Percentiles rank a stretch among this genome's conserved stretches.
These are phyloP conservation scores for Leptographium radiaticola DNA, from an alignment of 2,329 filamentous ascomycete species.

Conservation along the genomic window DNA sequence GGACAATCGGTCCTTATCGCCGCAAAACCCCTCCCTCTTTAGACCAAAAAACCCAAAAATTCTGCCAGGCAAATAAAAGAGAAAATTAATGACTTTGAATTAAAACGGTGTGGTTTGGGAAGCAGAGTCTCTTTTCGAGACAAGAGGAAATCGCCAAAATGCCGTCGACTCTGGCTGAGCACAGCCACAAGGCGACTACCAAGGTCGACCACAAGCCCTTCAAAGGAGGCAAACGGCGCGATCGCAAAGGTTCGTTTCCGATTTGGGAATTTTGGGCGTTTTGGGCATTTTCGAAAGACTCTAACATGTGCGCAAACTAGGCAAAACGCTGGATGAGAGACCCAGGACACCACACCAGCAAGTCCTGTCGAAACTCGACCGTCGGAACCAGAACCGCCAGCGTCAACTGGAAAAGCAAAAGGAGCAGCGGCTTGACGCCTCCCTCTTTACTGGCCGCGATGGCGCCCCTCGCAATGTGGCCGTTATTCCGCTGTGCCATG, in stretches of 20 bases:
- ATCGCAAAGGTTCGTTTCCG: constrained; percentile 10
- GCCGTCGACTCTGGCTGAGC: constrained; percentile 34
- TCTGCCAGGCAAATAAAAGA: not conserved
- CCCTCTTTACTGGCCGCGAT: constrained; percentile 74
- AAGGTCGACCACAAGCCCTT: constrained; percentile 81
- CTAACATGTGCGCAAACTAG: constrained; percentile 26
- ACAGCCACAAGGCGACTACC: constrained; percentile 87
- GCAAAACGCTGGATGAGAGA: constrained; percentile 64
- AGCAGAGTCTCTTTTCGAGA: not conserved
- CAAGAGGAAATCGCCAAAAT: not conserved
- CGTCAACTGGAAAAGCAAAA: constrained; percentile 70
- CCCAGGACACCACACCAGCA: constrained; percentile 90
- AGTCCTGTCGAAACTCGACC: constrained; percentile 93
- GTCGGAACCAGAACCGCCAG: constrained; percentile 90
- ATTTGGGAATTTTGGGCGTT: not conserved
- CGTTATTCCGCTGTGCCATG: constrained; percentile 68
- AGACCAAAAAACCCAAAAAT: constrained; percentile 1
- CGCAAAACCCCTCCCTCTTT: not conserved
- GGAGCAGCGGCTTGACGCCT: constrained; percentile 66
- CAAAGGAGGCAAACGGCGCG: constrained; percentile 73
- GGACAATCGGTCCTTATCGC: not conserved
- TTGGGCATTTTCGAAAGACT: not conserved
- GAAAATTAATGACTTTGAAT: not conserved
- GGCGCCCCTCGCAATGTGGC: constrained; percentile 81
- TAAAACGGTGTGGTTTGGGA: not conserved